Evolutionary conservation across 352 stramenopile species (phyloP), one percentile per base, ranked within the genome.

Genomic region (Globisporangium polare): DNA sequence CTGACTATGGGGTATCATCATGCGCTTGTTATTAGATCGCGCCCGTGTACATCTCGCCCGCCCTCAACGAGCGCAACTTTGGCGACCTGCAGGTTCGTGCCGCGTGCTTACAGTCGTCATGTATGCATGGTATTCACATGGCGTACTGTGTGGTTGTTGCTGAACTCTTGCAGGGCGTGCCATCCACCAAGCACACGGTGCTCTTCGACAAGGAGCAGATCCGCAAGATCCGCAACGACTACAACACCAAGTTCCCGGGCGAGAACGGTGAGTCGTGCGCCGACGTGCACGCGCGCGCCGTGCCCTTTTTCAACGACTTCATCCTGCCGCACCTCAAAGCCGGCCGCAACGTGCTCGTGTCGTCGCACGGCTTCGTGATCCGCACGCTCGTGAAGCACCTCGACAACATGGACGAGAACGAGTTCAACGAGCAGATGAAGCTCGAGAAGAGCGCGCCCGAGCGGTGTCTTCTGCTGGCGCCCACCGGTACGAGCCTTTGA

Each of bases 61-160:
- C 82, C 24, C 69, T 94, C 13, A 94, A 94, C 47, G 85, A 94
- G 60, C 77, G 85, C 50, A 92, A 94, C 72, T 94, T 94, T 71
- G 85, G 85, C 1, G 83, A 91, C 55, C 58, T 94, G 3, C 85
- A 46, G 41, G 41, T 46, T 22, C 7, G 41, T 46, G n/a, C n/a
- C n/a, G n/a, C n/a, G n/a, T n/a, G n/a, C n/a, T n/a, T n/a, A n/a
- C n/a, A n/a, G n/a, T n/a, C n/a, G n/a, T n/a, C n/a, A n/a, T n/a
- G n/a, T n/a, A n/a, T n/a, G n/a, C n/a, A n/a, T n/a, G n/a, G n/a
- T n/a, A n/a, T n/a, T n/a, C n/a, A n/a, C n/a, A n/a, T n/a, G 29
- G 29, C 29, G 29, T 33, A 33, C 29, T 33, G 29, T 33, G 29
- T 7, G 29, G 29, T 33, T 33, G 29, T 7, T 33, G 4, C 29